Evolutionary conservation across 495 filamentous ascomycete genomes (phyloP).

Genomic region (Hyaloscypha bicolor): DNA sequence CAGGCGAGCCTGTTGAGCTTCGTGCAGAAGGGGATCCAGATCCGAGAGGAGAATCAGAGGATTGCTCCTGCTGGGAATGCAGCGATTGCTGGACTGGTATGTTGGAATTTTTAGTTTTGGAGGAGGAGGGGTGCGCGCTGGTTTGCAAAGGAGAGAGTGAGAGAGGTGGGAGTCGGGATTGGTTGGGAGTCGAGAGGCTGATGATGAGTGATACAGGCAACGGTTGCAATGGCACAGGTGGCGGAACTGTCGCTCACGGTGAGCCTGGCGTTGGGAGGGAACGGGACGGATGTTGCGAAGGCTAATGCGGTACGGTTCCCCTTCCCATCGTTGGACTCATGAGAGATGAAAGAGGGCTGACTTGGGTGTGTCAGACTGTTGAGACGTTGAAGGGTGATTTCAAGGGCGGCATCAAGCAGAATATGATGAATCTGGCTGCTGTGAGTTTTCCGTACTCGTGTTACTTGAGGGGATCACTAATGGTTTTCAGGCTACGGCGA

Average conservation of each 20-base stretch:
- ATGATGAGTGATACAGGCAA: conserved; percentile 1
- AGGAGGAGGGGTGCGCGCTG: too few species aligned
- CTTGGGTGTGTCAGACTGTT: conserved; percentile 3
- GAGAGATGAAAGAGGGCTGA: too few species aligned
- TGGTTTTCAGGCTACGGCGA: not conserved
- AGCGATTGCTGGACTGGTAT: conserved; percentile 8
- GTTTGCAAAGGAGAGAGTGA: too few species aligned
- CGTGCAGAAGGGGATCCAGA: conserved; percentile 19
- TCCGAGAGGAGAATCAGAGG: conserved; percentile 25
- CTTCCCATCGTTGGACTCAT: too few species aligned
- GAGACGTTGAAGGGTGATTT: conserved; percentile 22
- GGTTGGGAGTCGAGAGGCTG: too few species aligned
- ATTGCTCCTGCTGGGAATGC: conserved; percentile 24
- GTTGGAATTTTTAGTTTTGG: too few species aligned
- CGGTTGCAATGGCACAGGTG: conserved; percentile 26
- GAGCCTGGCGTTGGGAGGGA: conserved; percentile 8
- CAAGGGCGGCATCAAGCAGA: conserved; percentile 20
- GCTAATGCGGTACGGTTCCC: not conserved
- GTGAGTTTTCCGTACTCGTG: conserved; percentile 8
- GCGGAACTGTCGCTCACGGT: conserved; percentile 19
- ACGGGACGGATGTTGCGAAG: conserved; percentile 2
- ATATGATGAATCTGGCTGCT: conserved; percentile 20
- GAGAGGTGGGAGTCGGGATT: too few species aligned
- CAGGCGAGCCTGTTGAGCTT: conserved; percentile 15
- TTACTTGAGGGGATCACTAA: not conserved